These are phyloP conservation scores for Termitomyces sp. DNA, from an alignment of 768 basidiomycete species.

Conservation along the genomic window DNA sequence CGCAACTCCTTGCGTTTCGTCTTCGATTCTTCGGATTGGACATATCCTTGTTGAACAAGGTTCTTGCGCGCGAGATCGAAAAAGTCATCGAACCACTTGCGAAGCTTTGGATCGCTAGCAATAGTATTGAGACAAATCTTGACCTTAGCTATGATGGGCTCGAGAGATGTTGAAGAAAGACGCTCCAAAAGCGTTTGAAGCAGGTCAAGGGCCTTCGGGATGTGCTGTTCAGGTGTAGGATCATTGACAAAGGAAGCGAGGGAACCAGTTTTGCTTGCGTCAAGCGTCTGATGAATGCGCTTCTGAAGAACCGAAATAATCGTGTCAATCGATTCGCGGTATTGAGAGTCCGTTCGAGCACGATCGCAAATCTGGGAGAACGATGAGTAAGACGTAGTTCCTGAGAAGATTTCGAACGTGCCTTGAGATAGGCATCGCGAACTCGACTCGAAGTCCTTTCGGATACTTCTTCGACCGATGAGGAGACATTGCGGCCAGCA, in stretches of 20 bases:
- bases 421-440: slow-evolving; percentile 49
- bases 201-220: slow-evolving; percentile 46
- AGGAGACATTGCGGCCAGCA: slow-evolving; percentile 37
- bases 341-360: slow-evolving; percentile 56
- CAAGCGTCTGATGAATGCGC: slow-evolving; percentile 51
- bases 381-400: background rate
- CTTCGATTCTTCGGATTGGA: slow-evolving; percentile 42
- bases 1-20: slow-evolving; percentile 38
- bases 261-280: slow-evolving; percentile 38
- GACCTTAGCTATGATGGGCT: slow-evolving; percentile 37
- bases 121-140: slow-evolving; percentile 42
- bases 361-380: slow-evolving; percentile 53
- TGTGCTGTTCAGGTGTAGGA: slow-evolving; percentile 56
- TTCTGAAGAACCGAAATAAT: slow-evolving; percentile 53
- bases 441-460: slow-evolving; percentile 38
- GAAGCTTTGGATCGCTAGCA: slow-evolving; percentile 47
- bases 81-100: slow-evolving; percentile 50
- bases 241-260: slow-evolving; percentile 57
- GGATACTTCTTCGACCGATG: slow-evolving; percentile 36
- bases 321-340: slow-evolving; percentile 50
- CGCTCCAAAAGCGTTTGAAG: slow-evolving; percentile 46
- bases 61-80: slow-evolving; percentile 39
- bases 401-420: slow-evolving; percentile 11
- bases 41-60: slow-evolving; percentile 48
- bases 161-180: slow-evolving; percentile 46